Base-by-base conservation (phyloP, 768 basidiomycete genomes). In the Chalciporus chontae region DNA sequence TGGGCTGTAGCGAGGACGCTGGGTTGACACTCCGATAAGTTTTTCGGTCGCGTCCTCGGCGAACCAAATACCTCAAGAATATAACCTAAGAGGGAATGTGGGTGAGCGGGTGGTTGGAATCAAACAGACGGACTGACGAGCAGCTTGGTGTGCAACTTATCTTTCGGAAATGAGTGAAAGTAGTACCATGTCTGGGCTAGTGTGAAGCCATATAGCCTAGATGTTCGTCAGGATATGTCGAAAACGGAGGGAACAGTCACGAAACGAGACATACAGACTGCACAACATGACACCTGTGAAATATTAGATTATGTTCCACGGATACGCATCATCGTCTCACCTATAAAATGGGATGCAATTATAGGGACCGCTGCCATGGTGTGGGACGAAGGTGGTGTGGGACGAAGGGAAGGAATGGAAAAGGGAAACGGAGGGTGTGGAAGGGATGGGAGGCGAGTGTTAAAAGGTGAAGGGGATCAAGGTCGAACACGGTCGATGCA, bases 191-290 rank as follows among this genome's bases (percentile, higher is more conserved):
- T 69, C 43, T 71, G 70, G 1, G 63, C 61, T 43, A 70, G 45
- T 8, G 70, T 70, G 48, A 71, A 52, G 38, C 69, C 69, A 40
- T 70, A 70, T 57, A 70, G 51, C 59, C 69, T 70, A 18, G 37
- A 38, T 4, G 24, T 9, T 13, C 14, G 26, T 34, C 43, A 34
- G 23, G 4, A 34, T 48, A 24, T 34, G 19, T 23, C 5, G 31
- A 27, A 27, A 17, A 26, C n/a, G 8, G 15, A 3, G n/a, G 10
- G 15, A 44, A 26, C 14, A 43, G 31, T 9, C 7, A 23, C 1
- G 27, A 23, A 26, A 23, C 1, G 24, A 23, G 24, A n/a, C 68
- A 39, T 44, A 71, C 69, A 66, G 43, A 46, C 63, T 64, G 13
- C 70, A 63, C 8, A 70, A 47, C 8, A 71, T 47, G 48, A 69